phyloP scores from a whole-genome alignment of 805 yeast genomes.

The Pichia exigua region DNA sequence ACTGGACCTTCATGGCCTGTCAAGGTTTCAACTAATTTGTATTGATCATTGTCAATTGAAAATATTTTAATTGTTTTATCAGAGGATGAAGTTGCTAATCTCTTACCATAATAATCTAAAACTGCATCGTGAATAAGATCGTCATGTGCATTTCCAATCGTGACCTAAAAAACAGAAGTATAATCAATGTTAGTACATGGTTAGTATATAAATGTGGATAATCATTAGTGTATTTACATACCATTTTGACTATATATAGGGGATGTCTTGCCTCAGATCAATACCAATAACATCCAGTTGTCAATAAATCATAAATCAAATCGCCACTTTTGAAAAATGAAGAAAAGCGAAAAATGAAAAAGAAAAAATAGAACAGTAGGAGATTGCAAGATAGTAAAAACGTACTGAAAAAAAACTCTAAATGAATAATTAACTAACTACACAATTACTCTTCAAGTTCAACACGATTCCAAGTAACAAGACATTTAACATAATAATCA shows the following conservation, averaged over 20 bases:
- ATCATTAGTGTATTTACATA: neutral
- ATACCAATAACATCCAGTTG: neutral
- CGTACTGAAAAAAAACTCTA: neutral
- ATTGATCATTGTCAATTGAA: conserved; percentile 76
- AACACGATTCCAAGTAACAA: conserved; percentile 36
- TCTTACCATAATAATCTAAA: conserved; percentile 91
- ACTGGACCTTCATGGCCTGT: conserved; percentile 97
- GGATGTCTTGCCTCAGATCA: neutral
- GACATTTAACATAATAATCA: conserved; percentile 41
- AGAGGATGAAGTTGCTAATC: conserved; percentile 92
- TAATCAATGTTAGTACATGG: neutral
- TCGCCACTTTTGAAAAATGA: neutral
- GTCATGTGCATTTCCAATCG: conserved; percentile 85
- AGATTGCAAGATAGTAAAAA: neutral
- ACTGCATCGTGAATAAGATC: conserved; percentile 96
- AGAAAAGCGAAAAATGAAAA: neutral
- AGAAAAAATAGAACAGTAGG: neutral
- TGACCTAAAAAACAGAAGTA: conserved; percentile 39
- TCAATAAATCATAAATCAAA: neutral
- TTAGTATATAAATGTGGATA: too few species aligned
- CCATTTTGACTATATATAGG: neutral
- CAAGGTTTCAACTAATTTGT: conserved; percentile 69
- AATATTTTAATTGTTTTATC: conserved; percentile 94
- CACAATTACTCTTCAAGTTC: conserved; percentile 22
- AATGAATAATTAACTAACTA: neutral